Evolutionary conservation across 176 grass and related monocot species (phyloP), one percentile per base, ranked within the genome.

Genomic region (Puya raimondii): DNA sequence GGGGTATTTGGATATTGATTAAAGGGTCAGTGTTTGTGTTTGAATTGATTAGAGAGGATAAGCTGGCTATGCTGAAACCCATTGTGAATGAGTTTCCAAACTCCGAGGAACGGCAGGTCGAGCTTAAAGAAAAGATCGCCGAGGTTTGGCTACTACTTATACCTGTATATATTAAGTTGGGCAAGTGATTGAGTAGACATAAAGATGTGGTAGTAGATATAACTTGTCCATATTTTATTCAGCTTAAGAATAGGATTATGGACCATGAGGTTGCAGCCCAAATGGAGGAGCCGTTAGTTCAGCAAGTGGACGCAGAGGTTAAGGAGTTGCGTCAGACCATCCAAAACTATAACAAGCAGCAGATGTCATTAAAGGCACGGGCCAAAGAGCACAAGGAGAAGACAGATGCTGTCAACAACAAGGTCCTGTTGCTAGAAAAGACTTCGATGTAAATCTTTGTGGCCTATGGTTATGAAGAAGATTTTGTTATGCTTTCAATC

Each of bases 271-370:
- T 76, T 17, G 74, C 70, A 66, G 71, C 50, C 2, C 81, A 82
- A 65, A 84, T 73, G 92, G 92, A 96, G 27, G 83, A 82, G 48
- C 80, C 83, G 0, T 33, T 50, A 7, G 73, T 80, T 47, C 80
- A 87, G 51, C 79, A 89, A 56, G 50, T 96, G 50, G 63, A 89
- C 47, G 4, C 23, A 3, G 83, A 83, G 33, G 73, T 89, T 58
- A 83, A 82, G 48, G 73, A 70, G 21, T 72, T 89, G 51, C 71
- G 51, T 50, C 80, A 86, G 69, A 88, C 77, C 2, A 75, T 87
- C 49, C 83, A 89, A 12, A 85, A 83, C 5, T 91, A 87, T 61
- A 96, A 91, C 68, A 83, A 82, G 42, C 70, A 91, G 77, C 92
- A 96, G 59, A 21, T 82, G 80, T 74, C 70, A 1, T 67, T 85